Evolutionary conservation across 257 asterid species (phyloP).

Genomic region (Plantago ovata): DNA sequence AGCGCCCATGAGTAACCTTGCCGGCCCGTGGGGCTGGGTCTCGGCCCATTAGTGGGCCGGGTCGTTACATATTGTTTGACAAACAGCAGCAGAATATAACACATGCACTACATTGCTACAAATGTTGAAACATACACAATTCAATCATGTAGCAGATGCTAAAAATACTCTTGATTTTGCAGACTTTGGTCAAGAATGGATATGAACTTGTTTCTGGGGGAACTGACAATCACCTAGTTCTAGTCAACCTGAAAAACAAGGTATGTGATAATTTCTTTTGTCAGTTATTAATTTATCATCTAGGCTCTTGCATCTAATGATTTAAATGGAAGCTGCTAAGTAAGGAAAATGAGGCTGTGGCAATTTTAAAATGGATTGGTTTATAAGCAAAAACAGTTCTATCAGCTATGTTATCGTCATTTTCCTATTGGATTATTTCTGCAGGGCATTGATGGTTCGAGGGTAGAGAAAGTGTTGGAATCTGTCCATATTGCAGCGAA

Average conservation of each 20-base stretch:
- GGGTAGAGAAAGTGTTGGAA: conserved; percentile 86
- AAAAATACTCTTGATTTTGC: conserved; percentile 30
- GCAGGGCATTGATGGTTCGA: conserved; percentile 82
- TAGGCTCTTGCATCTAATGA: background rate
- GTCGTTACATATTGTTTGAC: background rate
- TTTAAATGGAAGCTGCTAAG: background rate
- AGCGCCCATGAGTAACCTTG: too few relatives aligned
- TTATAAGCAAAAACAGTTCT: too few relatives aligned
- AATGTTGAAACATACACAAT: background rate
- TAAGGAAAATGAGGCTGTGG: background rate
- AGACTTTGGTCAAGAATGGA: conserved; percentile 53
- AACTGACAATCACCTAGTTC: conserved; percentile 81
- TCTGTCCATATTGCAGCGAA: conserved; percentile 85
- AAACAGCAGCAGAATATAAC: background rate
- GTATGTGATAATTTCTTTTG: conserved; percentile 20
- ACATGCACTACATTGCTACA: background rate
- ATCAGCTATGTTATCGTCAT: background rate
- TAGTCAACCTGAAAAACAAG: conserved; percentile 76
- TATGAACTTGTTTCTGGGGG: conserved; percentile 90
- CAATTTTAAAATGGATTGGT: too few relatives aligned
- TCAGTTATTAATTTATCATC: background rate
- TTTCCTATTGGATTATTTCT: conserved; percentile 1
- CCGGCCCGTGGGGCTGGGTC: too few relatives aligned
- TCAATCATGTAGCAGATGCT: conserved; percentile 9
- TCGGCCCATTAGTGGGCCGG: too few relatives aligned